Conservation (phyloP, 768 basidiomycete genomes). For the Leccinellum luteum region DNA sequence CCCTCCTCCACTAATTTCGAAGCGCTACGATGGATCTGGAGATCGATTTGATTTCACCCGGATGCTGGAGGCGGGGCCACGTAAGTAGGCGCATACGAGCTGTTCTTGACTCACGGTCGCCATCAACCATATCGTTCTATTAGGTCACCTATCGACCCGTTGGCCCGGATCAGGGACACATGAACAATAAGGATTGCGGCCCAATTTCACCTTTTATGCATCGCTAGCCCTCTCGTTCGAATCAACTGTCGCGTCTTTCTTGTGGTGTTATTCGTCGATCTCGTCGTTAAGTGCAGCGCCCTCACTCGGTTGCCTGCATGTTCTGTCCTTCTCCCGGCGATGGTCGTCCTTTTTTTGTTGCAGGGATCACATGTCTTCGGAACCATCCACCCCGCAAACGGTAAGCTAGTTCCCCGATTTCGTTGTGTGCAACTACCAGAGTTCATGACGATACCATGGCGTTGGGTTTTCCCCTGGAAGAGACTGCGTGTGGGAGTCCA, state of each 20-base stretch:
- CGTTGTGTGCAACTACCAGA: not conserved
- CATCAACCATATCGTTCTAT: conserved; percentile 3
- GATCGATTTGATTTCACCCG: conserved; percentile 9
- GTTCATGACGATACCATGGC: not conserved
- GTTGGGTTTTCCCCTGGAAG: conserved; percentile 1
- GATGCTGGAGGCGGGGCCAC: not conserved
- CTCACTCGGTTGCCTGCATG: not conserved
- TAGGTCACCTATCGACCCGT: conserved; percentile 1
- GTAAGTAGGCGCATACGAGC: not conserved
- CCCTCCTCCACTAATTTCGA: not conserved
- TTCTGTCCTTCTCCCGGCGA: not conserved
- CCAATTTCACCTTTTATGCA: too few species aligned
- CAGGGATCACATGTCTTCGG: conserved; percentile 1
- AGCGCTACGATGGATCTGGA: conserved; percentile 15
- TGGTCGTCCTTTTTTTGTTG: not conserved
- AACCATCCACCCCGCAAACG: not conserved
- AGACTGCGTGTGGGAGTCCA: not conserved
- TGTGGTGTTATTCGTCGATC: not conserved
- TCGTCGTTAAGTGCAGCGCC: conserved; percentile 1
- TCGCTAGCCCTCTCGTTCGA: not conserved
- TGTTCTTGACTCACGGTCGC: conserved; percentile 10
- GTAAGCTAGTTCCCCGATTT: conserved; percentile 1
- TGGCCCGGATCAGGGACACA: not conserved
- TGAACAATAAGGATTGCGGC: not conserved
- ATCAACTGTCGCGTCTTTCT: not conserved